Evolutionary conservation across 2,329 filamentous ascomycete species (phyloP), one percentile per base, ranked within the genome.

Genomic region (Neocucurbitaria cava): DNA sequence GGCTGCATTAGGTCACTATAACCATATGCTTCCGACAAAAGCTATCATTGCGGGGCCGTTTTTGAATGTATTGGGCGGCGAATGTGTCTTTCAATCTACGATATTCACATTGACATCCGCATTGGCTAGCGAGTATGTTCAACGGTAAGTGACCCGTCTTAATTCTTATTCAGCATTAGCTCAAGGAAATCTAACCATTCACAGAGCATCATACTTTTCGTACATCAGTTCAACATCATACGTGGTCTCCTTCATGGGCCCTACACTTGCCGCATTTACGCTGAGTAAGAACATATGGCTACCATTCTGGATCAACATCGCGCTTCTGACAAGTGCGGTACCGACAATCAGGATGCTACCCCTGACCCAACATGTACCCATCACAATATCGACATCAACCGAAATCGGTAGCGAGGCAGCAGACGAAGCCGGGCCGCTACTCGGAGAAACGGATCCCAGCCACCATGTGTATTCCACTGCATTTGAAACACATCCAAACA

Each of bases 1-100:
- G 15, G n/a, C 5, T 38, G n/a, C 30, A 9, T 6, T 21, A 69
- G 73, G 73, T 4, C 58, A 69, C 38, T 68, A 63, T 46, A 35
- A 55, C 13, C 49, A 64, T 23, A 26, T 66, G 10, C 44, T 77
- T 3, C 70, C 71, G 1, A 69, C 70, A 0, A 66, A 68, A 31
- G 59, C 68, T 1, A 73, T 77, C 28, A 59, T 76, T 24, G 60
- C 59, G 0, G 65, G 67, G 0, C 72, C 74, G 0, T 68, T 74
- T 18, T 55, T 74, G 13, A 61, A 68, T 11, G 40, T 76, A 0
- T 43, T 77, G 5, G 74, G 74, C 5, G 69, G 71, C 2, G 72
- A 76, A 42, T 77, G 74, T 41, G 73, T 76, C 2, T 69, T 77
- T 33, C 64, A 68, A 17, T 75, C 73, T 1, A 72, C 72, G 1